Evolutionary conservation across 176 grass and related monocot species (phyloP).

Genomic region (Oryza rufipogon): DNA sequence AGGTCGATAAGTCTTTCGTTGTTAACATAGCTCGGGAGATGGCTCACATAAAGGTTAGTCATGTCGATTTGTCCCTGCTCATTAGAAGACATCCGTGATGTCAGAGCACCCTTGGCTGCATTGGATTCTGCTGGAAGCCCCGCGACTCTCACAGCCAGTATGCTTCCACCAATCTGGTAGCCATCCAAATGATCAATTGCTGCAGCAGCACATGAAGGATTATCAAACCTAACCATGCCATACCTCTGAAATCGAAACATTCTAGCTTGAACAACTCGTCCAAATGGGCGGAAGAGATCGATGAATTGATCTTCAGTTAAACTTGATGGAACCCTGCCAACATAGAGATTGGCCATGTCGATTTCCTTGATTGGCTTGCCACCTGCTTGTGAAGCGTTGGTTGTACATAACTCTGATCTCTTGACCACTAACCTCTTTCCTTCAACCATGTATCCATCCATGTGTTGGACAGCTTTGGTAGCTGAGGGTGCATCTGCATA

Average conservation of each 20-base stretch:
- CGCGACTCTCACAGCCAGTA: slow-evolving; percentile 53
- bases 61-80: slow-evolving; percentile 49
- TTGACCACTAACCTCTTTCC: slow-evolving; percentile 59
- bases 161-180: slow-evolving; percentile 66
- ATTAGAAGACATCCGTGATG: slow-evolving; percentile 14
- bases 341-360: slow-evolving; percentile 63
- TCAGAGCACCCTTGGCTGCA: slow-evolving; percentile 15
- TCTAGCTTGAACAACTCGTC: slow-evolving; percentile 59
- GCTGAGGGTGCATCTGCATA: slow-evolving; percentile 50
- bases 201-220: slow-evolving; percentile 46
- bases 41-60: slow-evolving; percentile 58
- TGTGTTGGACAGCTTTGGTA: slow-evolving; percentile 39
- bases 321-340: slow-evolving; percentile 52
- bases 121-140: slow-evolving; percentile 14
- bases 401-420: slow-evolving; percentile 20
- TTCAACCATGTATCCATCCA: slow-evolving; percentile 63
- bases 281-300: slow-evolving; percentile 64
- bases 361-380: slow-evolving; percentile 47
- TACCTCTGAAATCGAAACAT: slow-evolving; percentile 47
- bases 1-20: slow-evolving; percentile 51
- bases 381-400: slow-evolving; percentile 32
- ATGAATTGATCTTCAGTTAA: slow-evolving; percentile 52
- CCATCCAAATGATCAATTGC: slow-evolving; percentile 63
- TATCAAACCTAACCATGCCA: slow-evolving; percentile 64
- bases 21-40: slow-evolving; percentile 53